Conservation (phyloP, 179 eudicot genomes). For the Drosera spatulata region DNA sequence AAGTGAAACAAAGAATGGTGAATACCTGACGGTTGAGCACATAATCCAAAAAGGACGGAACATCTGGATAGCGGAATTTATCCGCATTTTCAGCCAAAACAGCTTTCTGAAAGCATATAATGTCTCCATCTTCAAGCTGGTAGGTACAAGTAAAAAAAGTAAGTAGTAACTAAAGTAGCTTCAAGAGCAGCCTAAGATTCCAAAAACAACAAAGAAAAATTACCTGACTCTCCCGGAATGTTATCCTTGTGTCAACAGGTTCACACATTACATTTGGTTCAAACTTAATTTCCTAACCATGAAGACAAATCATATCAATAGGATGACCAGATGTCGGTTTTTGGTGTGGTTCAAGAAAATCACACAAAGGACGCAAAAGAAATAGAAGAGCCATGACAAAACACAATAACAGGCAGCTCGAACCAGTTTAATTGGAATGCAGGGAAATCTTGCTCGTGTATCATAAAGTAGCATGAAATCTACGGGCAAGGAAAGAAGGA, state of each 20-base stretch:
- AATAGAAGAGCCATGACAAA: too few relatives aligned
- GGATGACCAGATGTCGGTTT: background rate
- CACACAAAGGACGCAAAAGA: too few relatives aligned
- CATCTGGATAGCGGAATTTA: slow-evolving; percentile 64
- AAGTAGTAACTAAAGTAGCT: background rate
- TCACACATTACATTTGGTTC: slow-evolving; percentile 95
- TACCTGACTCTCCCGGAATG: slow-evolving; percentile 89
- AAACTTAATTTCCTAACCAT: slow-evolving; percentile 84
- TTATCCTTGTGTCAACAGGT: slow-evolving; percentile 49
- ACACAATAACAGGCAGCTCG: too few relatives aligned
- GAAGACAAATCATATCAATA: background rate
- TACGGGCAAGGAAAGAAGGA: too few relatives aligned
- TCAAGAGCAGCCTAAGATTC: background rate
- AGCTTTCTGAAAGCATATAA: slow-evolving; percentile 79
- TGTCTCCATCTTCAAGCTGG: slow-evolving; percentile 97
- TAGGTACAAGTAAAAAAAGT: background rate
- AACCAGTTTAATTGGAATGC: too few relatives aligned
- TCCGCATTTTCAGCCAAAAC: slow-evolving; percentile 46
- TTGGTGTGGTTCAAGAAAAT: background rate
- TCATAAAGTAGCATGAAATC: too few relatives aligned
- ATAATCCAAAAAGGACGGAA: slow-evolving; percentile 89
- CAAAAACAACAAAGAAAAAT: background rate
- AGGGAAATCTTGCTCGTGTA: too few relatives aligned
- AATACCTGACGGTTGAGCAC: slow-evolving; percentile 94
- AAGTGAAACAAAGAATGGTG: background rate